A percentile compares a stretch with the other conserved stretches of the same genome.
phyloP scores from a whole-genome alignment of 441 rosid genomes.

The Jatropha podagrica region DNA sequence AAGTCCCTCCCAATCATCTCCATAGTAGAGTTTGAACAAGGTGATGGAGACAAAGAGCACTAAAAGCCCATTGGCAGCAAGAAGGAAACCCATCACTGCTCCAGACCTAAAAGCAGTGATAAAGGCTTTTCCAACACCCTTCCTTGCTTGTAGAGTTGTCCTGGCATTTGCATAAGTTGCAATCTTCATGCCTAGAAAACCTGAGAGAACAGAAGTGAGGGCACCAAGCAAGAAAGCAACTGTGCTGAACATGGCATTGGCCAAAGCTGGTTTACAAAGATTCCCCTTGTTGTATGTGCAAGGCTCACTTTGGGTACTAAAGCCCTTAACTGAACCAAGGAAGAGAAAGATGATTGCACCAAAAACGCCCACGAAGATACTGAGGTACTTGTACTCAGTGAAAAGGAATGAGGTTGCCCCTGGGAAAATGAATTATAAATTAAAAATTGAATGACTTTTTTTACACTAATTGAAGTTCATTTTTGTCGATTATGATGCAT shows the following conservation, averaged over 20 bases:
- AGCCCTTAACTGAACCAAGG: conserved; percentile 87
- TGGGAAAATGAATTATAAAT: conserved; percentile 27
- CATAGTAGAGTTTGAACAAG: conserved; percentile 73
- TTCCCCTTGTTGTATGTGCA: conserved; percentile 57
- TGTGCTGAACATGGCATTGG: conserved; percentile 78
- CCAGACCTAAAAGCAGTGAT: conserved; percentile 82
- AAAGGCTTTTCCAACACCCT: conserved; percentile 86
- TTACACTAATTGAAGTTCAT: conserved; percentile 1
- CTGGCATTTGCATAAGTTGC: conserved; percentile 93
- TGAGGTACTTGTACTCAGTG: conserved; percentile 72
- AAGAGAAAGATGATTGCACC: conserved; percentile 67
- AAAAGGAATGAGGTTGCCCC: conserved; percentile 87
- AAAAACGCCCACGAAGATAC: conserved; percentile 70
- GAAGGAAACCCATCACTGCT: conserved; percentile 94
- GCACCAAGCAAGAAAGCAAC: conserved; percentile 77
- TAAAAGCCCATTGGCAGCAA: conserved; percentile 83
- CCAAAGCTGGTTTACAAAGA: conserved; percentile 79
- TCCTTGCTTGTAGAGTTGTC: conserved; percentile 80
- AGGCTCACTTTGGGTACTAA: conserved; percentile 66
- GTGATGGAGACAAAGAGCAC: conserved; percentile 71
- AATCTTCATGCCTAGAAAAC: conserved; percentile 87
- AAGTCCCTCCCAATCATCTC: conserved; percentile 83
- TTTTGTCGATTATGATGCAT: neutral
- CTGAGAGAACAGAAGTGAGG: conserved; percentile 74
- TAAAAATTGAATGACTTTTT: neutral